phyloP scores from a whole-genome alignment of 257 asterid species.

The Solanum phureja region DNA sequence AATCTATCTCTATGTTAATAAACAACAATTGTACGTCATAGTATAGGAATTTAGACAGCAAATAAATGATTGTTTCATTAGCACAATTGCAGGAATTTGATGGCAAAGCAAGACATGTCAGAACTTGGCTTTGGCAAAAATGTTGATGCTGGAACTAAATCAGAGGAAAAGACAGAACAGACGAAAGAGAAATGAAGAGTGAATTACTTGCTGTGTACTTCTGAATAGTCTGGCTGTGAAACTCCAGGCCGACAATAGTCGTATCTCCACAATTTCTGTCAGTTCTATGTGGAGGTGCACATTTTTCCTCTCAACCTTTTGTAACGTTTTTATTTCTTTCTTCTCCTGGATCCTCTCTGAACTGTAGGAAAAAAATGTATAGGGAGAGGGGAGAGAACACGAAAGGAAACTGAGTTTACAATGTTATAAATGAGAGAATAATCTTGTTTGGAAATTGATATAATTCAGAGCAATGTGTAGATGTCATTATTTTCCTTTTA shows the following conservation, averaged over 20 bases:
- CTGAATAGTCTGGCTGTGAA: neutral
- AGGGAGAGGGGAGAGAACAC: neutral
- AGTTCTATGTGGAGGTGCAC: neutral
- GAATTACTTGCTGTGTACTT: neutral
- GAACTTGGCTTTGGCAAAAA: constrained; percentile 72
- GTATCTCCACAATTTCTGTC: neutral
- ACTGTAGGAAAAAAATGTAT: neutral
- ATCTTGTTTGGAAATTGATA: neutral
- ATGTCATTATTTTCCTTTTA: neutral
- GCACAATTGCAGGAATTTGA: constrained; percentile 65
- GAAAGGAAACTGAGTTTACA: neutral
- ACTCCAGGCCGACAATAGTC: neutral
- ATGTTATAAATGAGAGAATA: neutral
- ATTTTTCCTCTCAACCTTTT: neutral
- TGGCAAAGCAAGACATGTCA: constrained; percentile 94
- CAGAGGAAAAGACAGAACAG: constrained; percentile 3
- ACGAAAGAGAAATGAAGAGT: constrained; percentile 14
- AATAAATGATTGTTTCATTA: neutral
- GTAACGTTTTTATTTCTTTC: neutral
- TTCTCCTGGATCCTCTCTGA: neutral
- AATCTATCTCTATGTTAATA: neutral
- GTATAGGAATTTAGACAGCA: neutral
- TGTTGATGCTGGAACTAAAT: constrained; percentile 20
- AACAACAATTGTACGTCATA: neutral
- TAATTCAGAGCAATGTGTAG: neutral